phyloP scores from a whole-genome alignment of 139 green algal genomes.

The Bryopsis sp. region DNA sequence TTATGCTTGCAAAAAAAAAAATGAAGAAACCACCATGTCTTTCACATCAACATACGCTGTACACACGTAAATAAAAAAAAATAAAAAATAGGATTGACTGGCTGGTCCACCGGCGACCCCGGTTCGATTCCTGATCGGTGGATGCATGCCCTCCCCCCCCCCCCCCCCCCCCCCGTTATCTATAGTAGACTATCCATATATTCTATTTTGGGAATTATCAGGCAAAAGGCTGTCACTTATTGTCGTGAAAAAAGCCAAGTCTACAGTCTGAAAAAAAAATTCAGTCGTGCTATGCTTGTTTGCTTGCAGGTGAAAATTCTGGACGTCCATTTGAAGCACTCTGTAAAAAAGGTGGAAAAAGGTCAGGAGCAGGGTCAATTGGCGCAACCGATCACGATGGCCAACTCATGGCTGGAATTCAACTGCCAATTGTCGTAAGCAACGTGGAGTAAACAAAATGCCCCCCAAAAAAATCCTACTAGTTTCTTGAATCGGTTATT shows the following conservation, averaged over 20 bases:
- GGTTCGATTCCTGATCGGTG: too few relatives aligned
- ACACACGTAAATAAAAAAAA: too few relatives aligned
- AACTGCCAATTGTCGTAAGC: neutral
- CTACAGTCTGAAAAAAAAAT: neutral
- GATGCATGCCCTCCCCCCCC: too few relatives aligned
- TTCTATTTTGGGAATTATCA: too few relatives aligned
- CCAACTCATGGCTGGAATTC: conserved; percentile 2
- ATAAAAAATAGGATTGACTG: too few relatives aligned
- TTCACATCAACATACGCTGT: too few relatives aligned
- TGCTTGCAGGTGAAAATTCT: neutral
- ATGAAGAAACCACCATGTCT: too few relatives aligned
- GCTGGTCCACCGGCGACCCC: too few relatives aligned
- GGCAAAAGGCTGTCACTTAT: neutral
- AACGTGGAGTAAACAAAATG: neutral
- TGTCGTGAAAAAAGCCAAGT: neutral
- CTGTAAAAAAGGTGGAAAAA: neutral
- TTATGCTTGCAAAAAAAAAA: too few relatives aligned
- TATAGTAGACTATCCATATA: too few relatives aligned
- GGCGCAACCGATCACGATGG: neutral
- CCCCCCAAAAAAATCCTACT: neutral
- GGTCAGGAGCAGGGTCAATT: conserved; percentile 5
- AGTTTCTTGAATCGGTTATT: neutral
- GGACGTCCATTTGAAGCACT: neutral
- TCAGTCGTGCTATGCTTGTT: neutral
- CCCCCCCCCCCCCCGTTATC: too few relatives aligned